phyloP scores from a whole-genome alignment of 371 early-diverging fungal species.

The Choanephora cucurbitarum region DNA sequence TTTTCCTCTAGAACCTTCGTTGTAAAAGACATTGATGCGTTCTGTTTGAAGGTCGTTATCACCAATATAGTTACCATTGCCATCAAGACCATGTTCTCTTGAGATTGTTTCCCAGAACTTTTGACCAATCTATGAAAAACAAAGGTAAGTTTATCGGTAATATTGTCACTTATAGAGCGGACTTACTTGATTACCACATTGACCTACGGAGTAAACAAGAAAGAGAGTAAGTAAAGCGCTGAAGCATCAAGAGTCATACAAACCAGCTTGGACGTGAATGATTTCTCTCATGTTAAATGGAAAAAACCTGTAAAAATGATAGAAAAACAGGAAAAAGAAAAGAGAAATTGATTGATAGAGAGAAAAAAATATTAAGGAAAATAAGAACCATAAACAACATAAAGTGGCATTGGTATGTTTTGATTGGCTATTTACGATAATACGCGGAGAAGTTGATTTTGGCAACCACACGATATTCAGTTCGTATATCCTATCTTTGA shows the following conservation, averaged over 20 bases:
- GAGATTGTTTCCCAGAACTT: conserved; percentile 95
- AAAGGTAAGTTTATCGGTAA: neutral
- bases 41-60: conserved; percentile 84
- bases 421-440: neutral
- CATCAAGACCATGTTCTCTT: conserved; percentile 88
- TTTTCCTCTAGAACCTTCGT: conserved; percentile 84
- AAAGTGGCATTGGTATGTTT: neutral
- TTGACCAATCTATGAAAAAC: conserved; percentile 61
- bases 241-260: conserved; percentile 1
- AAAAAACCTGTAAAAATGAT: neutral
- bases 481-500: no score
- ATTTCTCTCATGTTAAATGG: conserved; percentile 94
- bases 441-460: no score
- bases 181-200: conserved; percentile 85
- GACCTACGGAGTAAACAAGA: conserved; percentile 38
- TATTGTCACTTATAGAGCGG: no score
- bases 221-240: neutral
- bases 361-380: neutral
- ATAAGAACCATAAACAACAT: neutral
- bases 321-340: neutral
- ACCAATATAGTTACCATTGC: conserved; percentile 74
- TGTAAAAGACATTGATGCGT: conserved; percentile 98
- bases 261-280: conserved; percentile 98
- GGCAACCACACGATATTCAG: no score
- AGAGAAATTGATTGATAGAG: neutral